Conservation (phyloP, 805 yeast species). For the Dipodascopsis tothii region DNA sequence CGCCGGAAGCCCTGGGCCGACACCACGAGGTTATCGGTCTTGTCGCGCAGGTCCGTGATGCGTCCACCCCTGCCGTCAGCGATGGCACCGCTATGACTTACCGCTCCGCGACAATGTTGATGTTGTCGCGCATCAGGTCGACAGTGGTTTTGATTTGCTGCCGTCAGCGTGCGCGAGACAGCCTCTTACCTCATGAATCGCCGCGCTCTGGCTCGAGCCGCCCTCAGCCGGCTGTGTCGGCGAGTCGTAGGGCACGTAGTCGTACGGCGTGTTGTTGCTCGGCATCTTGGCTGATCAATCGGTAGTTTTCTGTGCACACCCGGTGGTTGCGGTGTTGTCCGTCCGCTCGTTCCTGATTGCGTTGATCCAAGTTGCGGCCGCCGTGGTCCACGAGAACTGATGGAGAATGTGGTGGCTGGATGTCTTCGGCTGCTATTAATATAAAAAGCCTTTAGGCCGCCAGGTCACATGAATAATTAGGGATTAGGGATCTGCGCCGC, state of each 20-base stretch:
- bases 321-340: no score
- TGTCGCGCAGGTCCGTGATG: slow-evolving; percentile 82
- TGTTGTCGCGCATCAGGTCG: slow-evolving; percentile 94
- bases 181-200: slow-evolving; percentile 63
- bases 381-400: no score
- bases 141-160: slow-evolving; percentile 90
- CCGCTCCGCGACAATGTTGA: slow-evolving; percentile 85
- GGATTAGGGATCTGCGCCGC: no score
- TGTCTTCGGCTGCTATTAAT: no score
- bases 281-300: slow-evolving; percentile 6
- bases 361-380: no score
- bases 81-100: slow-evolving; percentile 1
- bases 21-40: slow-evolving; percentile 85
- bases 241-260: slow-evolving; percentile 55
- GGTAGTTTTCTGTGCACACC: no score
- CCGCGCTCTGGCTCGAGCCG: slow-evolving; percentile 60
- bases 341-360: no score
- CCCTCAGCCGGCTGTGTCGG: slow-evolving; percentile 27
- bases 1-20: slow-evolving; percentile 92
- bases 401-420: no score
- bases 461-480: no score
- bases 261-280: slow-evolving; percentile 49
- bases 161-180: not conserved
- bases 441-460: no score
- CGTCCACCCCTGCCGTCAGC: slow-evolving; percentile 65